These are phyloP conservation scores for Phytopythium oedochilum DNA, from an alignment of 352 stramenopile genomes.

Conservation along the genomic window DNA sequence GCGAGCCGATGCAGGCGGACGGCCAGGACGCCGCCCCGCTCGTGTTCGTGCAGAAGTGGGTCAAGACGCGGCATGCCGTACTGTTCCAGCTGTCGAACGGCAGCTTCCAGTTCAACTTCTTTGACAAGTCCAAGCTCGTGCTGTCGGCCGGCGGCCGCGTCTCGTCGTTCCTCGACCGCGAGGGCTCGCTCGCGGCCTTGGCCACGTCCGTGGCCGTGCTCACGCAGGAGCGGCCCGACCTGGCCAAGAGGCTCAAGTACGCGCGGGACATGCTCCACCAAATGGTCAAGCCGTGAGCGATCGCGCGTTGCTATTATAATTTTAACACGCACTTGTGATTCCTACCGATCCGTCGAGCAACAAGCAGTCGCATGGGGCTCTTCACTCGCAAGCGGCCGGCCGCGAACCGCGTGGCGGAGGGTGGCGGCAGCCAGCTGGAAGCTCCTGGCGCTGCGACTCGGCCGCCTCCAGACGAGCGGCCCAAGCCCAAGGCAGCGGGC, in stretches of 20 bases:
- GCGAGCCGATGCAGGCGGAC: constrained; percentile 16
- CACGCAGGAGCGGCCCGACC: constrained; percentile 49
- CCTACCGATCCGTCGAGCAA: no score
- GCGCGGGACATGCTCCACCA: constrained; percentile 97
- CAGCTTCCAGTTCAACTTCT: constrained; percentile 96
- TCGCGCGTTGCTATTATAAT: no score
- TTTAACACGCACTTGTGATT: no score
- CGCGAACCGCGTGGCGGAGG: constrained; percentile 30
- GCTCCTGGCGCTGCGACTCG: neutral
- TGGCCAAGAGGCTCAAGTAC: constrained; percentile 86
- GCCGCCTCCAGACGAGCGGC: neutral
- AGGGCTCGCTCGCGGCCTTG: constrained; percentile 50
- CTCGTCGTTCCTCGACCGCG: constrained; percentile 88
- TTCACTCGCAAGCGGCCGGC: constrained; percentile 19
- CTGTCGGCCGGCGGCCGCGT: constrained; percentile 88
- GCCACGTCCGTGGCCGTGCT: constrained; percentile 54
- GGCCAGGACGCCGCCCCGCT: constrained; percentile 28
- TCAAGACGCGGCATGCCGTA: constrained; percentile 97
- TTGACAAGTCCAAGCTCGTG: constrained; percentile 95
- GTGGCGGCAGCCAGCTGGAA: neutral
- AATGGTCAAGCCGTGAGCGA: constrained; percentile 54
- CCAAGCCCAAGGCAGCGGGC: constrained; percentile 9
- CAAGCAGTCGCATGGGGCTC: constrained; percentile 24
- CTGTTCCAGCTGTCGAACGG: constrained; percentile 97
- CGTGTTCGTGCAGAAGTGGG: constrained; percentile 98